Percentiles rank a stretch among this genome's conserved stretches.
Evolutionary conservation across 1,139 yeast species (phyloP).

Genomic region (Williopsis jadinii): DNA sequence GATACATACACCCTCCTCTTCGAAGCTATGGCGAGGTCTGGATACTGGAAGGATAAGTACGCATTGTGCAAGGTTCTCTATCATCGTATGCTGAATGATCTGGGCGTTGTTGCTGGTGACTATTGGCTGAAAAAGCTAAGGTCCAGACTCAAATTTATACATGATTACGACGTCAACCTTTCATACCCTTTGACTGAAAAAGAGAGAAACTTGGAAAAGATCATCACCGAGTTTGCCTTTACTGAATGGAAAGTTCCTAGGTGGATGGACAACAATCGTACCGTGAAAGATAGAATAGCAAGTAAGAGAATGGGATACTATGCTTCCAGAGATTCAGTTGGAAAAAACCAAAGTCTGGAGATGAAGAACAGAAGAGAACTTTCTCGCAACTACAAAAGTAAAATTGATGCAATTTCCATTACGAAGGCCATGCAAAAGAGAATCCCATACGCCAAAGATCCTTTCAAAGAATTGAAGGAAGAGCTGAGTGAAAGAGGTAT

Average conservation of each 20-base stretch:
- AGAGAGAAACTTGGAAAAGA: conserved; percentile 11
- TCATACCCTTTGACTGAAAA: conserved; percentile 9
- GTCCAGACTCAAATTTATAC: conserved; percentile 18
- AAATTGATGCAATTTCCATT: conserved; percentile 9
- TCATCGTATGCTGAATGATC: conserved; percentile 16
- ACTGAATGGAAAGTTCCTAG: conserved; percentile 3
- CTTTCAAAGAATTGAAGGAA: conserved; percentile 12
- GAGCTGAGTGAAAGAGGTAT: conserved; percentile 14
- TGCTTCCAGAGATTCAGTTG: conserved; percentile 2
- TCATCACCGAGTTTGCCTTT: conserved; percentile 2
- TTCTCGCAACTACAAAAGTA: conserved; percentile 9
- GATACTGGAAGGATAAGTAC: conserved; percentile 24
- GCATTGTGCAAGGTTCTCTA: conserved; percentile 19
- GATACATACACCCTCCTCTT: conserved; percentile 27
- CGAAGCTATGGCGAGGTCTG: conserved; percentile 27
- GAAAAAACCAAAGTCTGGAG: not conserved
- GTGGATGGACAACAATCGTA: conserved; percentile 2
- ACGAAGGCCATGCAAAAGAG: conserved; percentile 17
- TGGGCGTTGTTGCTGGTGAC: conserved; percentile 16
- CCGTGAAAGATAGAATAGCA: conserved; percentile 5
- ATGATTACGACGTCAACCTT: conserved; percentile 11
- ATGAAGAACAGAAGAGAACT: conserved; percentile 4
- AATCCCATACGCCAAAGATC: conserved; percentile 16
- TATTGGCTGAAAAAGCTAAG: conserved; percentile 23
- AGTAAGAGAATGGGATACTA: conserved; percentile 11